phyloP scores from a whole-genome alignment of 345 rosid genomes.

The Camelina sativa region DNA sequence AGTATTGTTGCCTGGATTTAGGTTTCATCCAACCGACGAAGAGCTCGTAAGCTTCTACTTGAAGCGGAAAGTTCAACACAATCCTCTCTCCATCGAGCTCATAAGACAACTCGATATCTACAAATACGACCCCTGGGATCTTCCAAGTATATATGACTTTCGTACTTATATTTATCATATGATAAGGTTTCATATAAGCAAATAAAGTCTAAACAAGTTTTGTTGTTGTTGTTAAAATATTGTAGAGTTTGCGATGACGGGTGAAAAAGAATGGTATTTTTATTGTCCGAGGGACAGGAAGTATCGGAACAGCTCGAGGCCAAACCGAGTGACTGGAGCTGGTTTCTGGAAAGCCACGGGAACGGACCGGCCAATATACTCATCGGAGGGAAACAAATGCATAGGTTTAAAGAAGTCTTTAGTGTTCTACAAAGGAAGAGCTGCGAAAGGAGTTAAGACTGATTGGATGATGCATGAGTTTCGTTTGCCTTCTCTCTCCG shows the following conservation, averaged over 20 bases:
- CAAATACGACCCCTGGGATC: constrained; percentile 96
- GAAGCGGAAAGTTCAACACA: constrained; percentile 73
- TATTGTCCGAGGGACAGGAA: constrained; percentile 91
- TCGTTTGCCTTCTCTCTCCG: constrained; percentile 73
- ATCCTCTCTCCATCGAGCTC: constrained; percentile 71
- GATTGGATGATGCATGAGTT: constrained; percentile 99
- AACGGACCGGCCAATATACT: constrained; percentile 87
- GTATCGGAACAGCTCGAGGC: constrained; percentile 86
- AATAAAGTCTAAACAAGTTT: constrained; percentile 2
- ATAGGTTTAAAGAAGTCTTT: constrained; percentile 93
- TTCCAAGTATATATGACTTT: constrained; percentile 62
- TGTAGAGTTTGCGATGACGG: constrained; percentile 67
- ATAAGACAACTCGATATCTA: constrained; percentile 90
- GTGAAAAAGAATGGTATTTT: constrained; percentile 94
- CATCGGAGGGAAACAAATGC: constrained; percentile 73
- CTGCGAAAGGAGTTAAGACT: constrained; percentile 87
- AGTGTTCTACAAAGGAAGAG: constrained; percentile 89
- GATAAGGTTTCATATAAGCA: neutral
- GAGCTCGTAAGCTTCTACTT: constrained; percentile 89
- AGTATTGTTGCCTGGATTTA: constrained; percentile 79
- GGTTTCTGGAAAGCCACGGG: constrained; percentile 99
- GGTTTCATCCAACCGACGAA: constrained; percentile 95
- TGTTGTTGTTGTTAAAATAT: neutral
- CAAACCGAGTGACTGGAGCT: constrained; percentile 82
- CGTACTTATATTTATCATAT: neutral